Percentiles rank a stretch among this genome's conserved stretches.
Conservation (phyloP, 2,329 filamentous ascomycete genomes). For the Venturiaceae sp. region DNA sequence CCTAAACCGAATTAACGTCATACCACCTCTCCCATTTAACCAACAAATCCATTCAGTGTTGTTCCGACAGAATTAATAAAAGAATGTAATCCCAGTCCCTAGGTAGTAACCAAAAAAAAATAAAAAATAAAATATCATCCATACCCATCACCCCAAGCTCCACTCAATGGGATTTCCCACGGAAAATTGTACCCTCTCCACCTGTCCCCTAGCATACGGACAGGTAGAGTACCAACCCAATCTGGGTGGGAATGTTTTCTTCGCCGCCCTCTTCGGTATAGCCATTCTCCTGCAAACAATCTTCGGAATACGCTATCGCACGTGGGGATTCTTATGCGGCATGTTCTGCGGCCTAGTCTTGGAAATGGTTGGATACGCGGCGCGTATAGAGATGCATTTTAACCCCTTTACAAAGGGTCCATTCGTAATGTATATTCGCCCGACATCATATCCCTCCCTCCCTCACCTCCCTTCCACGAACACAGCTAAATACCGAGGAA, state of each 20-base stretch:
- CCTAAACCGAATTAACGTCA: no score
- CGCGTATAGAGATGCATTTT: slow-evolving; percentile 41
- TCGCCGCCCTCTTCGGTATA: slow-evolving; percentile 40
- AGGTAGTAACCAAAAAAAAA: no score
- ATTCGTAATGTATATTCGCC: slow-evolving; percentile 45
- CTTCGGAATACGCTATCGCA: slow-evolving; percentile 40
- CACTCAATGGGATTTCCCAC: no score
- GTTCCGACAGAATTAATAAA: no score
- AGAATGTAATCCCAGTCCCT: no score
- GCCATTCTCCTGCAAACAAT: slow-evolving; percentile 37
- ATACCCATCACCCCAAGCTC: no score
- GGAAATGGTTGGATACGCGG: slow-evolving; percentile 47
- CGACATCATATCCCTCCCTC: slow-evolving; percentile 11
- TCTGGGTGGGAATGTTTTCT: slow-evolving; percentile 42
- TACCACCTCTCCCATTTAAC: no score
- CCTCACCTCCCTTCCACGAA: no score
- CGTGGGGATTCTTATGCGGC: slow-evolving; percentile 46
- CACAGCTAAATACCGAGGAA: slow-evolving; percentile 11
- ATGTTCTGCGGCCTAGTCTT: slow-evolving; percentile 38
- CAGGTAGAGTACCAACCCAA: slow-evolving; percentile 46
- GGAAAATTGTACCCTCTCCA: slow-evolving; percentile 29
- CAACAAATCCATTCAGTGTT: no score
- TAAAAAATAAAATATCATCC: no score
- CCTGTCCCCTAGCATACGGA: slow-evolving; percentile 37
- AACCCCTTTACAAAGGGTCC: slow-evolving; percentile 41